phyloP scores from a whole-genome alignment of 1,284 basidiomycete genomes.

The Melanopsichium pennsylvanicum region DNA sequence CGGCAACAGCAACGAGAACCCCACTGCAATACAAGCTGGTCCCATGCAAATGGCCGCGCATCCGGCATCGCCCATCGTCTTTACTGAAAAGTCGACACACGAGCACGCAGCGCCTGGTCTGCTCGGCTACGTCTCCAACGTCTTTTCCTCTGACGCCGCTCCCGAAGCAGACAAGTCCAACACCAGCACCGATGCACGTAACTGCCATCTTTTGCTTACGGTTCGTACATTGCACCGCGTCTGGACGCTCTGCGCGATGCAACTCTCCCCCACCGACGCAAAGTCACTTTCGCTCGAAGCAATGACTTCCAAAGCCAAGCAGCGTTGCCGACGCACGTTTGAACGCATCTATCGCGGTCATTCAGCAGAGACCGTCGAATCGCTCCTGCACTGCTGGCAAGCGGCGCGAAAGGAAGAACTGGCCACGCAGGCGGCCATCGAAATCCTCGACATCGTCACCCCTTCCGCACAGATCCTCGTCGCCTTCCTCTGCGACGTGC shows the following conservation, averaged over 20 bases:
- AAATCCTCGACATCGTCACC: conserved; percentile 82
- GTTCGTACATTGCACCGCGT: conserved; percentile 48
- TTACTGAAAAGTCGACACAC: conserved; percentile 6
- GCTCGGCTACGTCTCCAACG: conserved; percentile 54
- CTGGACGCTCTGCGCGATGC: conserved; percentile 29
- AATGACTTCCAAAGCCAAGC: conserved; percentile 23
- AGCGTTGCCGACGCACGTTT: conserved; percentile 66
- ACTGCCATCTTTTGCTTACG: conserved; percentile 21
- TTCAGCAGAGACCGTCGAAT: conserved; percentile 81
- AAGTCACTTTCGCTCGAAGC: conserved; percentile 41
- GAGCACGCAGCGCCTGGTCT: conserved; percentile 18
- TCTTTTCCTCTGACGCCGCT: conserved; percentile 40
- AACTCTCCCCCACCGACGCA: conserved; percentile 24
- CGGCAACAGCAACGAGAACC: not conserved
- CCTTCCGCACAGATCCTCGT: conserved; percentile 87
- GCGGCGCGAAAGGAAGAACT: conserved; percentile 1
- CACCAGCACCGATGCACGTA: not conserved
- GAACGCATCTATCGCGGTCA: conserved; percentile 86
- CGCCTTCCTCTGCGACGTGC: conserved; percentile 81
- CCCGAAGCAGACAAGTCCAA: conserved; percentile 3
- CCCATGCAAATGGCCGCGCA: not conserved
- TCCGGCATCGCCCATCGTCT: not conserved
- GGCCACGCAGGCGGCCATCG: conserved; percentile 70
- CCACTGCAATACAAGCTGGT: not conserved
- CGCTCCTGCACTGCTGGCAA: conserved; percentile 80